Conservation (phyloP, 208 protist genomes). For the Trypanosoma caninum region DNA sequence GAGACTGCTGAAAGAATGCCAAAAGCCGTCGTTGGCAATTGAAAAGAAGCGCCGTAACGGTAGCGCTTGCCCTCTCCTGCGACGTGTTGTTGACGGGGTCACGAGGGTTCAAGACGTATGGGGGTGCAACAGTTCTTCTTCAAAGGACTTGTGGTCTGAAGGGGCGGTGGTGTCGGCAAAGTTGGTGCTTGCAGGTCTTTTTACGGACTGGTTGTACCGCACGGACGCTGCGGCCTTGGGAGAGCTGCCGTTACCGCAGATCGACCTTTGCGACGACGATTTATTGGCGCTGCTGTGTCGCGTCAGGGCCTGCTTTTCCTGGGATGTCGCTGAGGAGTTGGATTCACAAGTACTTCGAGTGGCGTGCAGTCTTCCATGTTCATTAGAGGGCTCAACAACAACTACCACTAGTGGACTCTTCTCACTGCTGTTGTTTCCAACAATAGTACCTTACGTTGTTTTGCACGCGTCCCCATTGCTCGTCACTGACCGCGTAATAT, state of each 20-base stretch:
- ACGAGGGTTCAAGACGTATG: neutral
- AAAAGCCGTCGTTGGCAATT: conserved; percentile 31
- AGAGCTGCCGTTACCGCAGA: neutral
- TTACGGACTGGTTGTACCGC: conserved; percentile 17
- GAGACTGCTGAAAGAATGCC: conserved; percentile 28
- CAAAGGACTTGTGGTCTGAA: conserved; percentile 24
- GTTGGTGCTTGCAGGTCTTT: conserved; percentile 19
- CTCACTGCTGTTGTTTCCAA: conserved; percentile 29
- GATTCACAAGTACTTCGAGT: conserved; percentile 20
- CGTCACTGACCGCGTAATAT: conserved; percentile 9
- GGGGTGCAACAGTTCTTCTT: neutral
- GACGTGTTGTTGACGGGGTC: conserved; percentile 36
- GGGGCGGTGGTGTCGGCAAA: neutral
- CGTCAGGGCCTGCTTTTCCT: conserved; percentile 7
- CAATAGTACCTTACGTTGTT: conserved; percentile 25
- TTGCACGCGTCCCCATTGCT: conserved; percentile 7
- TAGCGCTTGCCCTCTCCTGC: conserved; percentile 36
- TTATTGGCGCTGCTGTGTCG: conserved; percentile 8
- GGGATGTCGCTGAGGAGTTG: conserved; percentile 16
- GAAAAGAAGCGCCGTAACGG: conserved; percentile 31
- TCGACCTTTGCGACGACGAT: neutral
- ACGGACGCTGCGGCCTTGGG: neutral
- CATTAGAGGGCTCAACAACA: neutral
- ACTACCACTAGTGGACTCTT: neutral
- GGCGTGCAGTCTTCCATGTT: conserved; percentile 3